Conservation (phyloP, 1,284 basidiomycete species). For the Coniferiporia weirii region DNA sequence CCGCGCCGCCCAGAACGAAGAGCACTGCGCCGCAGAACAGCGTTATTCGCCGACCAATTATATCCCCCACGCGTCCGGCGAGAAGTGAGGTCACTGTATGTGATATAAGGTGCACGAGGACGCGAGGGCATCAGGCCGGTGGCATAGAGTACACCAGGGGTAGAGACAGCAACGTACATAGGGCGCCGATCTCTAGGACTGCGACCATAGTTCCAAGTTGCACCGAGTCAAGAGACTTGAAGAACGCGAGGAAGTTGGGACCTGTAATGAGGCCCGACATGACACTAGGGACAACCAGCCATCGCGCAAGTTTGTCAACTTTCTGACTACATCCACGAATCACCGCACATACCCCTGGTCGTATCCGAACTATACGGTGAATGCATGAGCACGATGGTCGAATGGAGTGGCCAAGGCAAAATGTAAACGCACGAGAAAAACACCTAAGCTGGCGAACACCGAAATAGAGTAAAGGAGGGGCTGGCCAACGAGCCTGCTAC, state of each 20-base stretch:
- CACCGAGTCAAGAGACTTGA: slow-evolving; percentile 70
- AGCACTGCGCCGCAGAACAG: slow-evolving; percentile 83
- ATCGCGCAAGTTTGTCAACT: slow-evolving; percentile 26
- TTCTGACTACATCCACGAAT: neutral
- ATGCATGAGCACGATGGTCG: slow-evolving; percentile 13
- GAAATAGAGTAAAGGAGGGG: slow-evolving; percentile 79
- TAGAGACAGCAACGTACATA: slow-evolving; percentile 48
- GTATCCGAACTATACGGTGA: slow-evolving; percentile 70
- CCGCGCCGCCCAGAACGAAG: slow-evolving; percentile 83
- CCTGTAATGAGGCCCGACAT: slow-evolving; percentile 94
- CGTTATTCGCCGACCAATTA: slow-evolving; percentile 82
- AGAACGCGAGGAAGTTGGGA: slow-evolving; percentile 81
- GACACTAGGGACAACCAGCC: slow-evolving; percentile 43
- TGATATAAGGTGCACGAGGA: too few relatives aligned
- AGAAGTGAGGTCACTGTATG: slow-evolving; percentile 80
- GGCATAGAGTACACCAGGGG: neutral
- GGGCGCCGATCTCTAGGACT: slow-evolving; percentile 87
- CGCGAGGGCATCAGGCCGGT: slow-evolving; percentile 6
- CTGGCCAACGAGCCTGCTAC: slow-evolving; percentile 60
- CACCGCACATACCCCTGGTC: slow-evolving; percentile 72
- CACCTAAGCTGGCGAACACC: slow-evolving; percentile 81
- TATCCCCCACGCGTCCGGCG: slow-evolving; percentile 84
- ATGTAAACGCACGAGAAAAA: slow-evolving; percentile 66
- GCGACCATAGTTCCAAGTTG: slow-evolving; percentile 87
- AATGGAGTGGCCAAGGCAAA: slow-evolving; percentile 13